Base-by-base conservation (phyloP, 306 rosid species). In the Crataegus laevigata region DNA sequence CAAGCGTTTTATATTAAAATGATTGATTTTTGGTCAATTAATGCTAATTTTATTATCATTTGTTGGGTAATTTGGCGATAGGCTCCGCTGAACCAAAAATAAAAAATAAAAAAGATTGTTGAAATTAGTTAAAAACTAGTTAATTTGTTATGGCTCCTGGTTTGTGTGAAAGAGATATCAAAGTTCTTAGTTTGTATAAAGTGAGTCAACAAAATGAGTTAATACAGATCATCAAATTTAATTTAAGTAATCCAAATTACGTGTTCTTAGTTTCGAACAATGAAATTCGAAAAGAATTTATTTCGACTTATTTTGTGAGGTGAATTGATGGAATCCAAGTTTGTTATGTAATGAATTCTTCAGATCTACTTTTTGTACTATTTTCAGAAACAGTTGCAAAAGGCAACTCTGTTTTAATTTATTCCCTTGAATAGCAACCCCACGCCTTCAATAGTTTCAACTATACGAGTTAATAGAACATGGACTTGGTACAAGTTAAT, bases 11-110 rank as follows among this genome's bases (percentile, higher is more conserved):
- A 24, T 64, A 17, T 17, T 40, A 40, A 50, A 25, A 79, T 76
- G 65, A 47, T 77, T 79, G 74, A 68, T 81, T 69, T 83, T 54
- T 68, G 69, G 63, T 77, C 73, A 42, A 71, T 38, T 60, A 36
- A 30, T 43, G 29, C 74, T 63, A 60, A 4, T 66, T 15, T 29
- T 3, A 5, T 77, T 87, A 68, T 69, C 77, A 74, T 73, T 80
- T 80, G 66, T 22, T 74, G 25, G 18, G 18, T 29, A 5, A 21
- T 50, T 47, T 9, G 66, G 47, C 25, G 9, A 32, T 30, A 61
- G 21, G 76, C 45, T 36, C 36, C 18, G 54, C 8, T 50, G 3
- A 6, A 50, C 18, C 6, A 1, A 13, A 47, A 50, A 11, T 43
- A 43, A 43, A 11, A 43, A n/a, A n/a, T n/a, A n/a, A 36, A 36